Percentiles rank a stretch among this genome's conserved stretches.
Evolutionary conservation across 164 flowering plant species (phyloP).

Genomic region (Piper longum): DNA sequence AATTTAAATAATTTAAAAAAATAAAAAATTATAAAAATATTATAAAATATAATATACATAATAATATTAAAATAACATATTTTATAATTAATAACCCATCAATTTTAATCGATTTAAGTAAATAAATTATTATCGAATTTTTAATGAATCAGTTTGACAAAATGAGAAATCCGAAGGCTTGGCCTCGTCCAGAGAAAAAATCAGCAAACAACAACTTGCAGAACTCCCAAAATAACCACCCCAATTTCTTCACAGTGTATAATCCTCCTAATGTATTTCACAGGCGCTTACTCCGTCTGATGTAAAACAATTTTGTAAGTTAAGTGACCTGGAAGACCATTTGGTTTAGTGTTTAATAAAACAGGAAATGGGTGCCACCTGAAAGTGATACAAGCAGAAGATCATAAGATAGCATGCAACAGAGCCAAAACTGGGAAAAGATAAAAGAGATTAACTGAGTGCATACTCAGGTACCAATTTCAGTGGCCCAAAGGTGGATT

Average conservation of each 20-base stretch:
- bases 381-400: conserved; percentile 7
- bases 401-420: conserved; percentile 1
- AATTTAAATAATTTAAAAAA: too few species aligned
- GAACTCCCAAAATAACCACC: conserved; percentile 44
- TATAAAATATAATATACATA: too few species aligned
- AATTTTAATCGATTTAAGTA: too few species aligned
- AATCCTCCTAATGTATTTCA: conserved; percentile 25
- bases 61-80: too few species aligned
- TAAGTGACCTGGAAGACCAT: conserved; percentile 20
- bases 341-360: conserved; percentile 28
- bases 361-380: conserved; percentile 59
- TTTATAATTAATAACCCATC: too few species aligned
- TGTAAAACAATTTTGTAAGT: conserved; percentile 8
- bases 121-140: too few species aligned
- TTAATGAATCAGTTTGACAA: too few species aligned
- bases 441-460: neutral
- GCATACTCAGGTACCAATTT: conserved; percentile 34
- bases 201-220: conserved; percentile 33
- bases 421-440: neutral
- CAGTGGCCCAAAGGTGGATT: conserved; percentile 17
- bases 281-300: conserved; percentile 14
- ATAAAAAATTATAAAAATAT: too few species aligned
- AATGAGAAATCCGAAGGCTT: neutral
- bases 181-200: neutral
- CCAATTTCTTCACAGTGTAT: conserved; percentile 46